Evolutionary conservation across 805 yeast species (phyloP).

Genomic region (Teunomyces tritomae): DNA sequence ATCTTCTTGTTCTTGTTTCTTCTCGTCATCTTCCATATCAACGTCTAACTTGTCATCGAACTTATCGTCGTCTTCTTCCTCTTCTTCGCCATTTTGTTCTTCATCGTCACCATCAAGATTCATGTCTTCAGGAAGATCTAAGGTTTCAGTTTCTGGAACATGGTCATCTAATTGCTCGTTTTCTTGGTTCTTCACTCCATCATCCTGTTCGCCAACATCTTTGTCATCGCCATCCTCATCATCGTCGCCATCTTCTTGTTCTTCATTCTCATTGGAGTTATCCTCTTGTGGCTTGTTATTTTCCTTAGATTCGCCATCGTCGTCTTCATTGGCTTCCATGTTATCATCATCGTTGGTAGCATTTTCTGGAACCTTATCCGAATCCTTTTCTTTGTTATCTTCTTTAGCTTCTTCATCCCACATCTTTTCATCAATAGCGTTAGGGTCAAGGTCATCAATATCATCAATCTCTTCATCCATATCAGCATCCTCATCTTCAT

Average conservation of each 20-base stretch:
- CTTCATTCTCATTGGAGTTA: conserved; percentile 40
- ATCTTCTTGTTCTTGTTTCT: conserved; percentile 31
- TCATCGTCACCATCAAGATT: conserved; percentile 81
- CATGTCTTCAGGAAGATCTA: conserved; percentile 91
- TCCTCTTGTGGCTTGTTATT: conserved; percentile 35
- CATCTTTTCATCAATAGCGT: conserved; percentile 95
- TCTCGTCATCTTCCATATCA: conserved; percentile 24
- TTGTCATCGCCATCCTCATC: conserved; percentile 60
- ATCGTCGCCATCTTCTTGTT: conserved; percentile 44
- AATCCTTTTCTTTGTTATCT: conserved; percentile 74
- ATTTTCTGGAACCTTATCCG: conserved; percentile 65
- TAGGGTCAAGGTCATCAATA: conserved; percentile 86
- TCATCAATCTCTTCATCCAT: conserved; percentile 88
- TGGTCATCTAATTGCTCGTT: conserved; percentile 66
- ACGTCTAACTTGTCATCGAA: conserved; percentile 28
- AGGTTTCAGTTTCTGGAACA: conserved; percentile 80
- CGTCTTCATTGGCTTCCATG: conserved; percentile 46
- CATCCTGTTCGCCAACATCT: conserved; percentile 81
- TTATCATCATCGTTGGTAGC: conserved; percentile 50
- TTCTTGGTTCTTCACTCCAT: conserved; percentile 68
- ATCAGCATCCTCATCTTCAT: conserved; percentile 51
- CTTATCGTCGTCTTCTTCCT: conserved; percentile 27
- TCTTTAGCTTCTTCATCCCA: conserved; percentile 92
- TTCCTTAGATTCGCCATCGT: conserved; percentile 42
- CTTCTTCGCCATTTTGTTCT: conserved; percentile 44